Base-by-base conservation (phyloP, 2,329 filamentous ascomycete species). In the Aureobasidium sp. region DNA sequence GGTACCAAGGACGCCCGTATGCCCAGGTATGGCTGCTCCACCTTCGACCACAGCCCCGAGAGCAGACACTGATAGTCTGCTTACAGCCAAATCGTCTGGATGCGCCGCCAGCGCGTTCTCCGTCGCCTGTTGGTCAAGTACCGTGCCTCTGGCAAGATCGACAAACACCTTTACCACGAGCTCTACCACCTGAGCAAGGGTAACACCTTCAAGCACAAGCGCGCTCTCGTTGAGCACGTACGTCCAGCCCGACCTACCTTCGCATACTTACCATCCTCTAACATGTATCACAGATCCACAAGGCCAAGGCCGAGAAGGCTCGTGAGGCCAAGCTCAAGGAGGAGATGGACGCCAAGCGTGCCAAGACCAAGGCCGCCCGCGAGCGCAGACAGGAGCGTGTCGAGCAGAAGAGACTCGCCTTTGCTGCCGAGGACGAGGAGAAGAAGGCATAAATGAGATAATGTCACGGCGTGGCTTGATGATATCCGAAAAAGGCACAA, bases 121-220 rank as follows among this genome's bases (percentile, higher is more conserved):
- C 93, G 94, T 79, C 94, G 94, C 79, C 90, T 99, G 67, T 86
- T 99, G 73, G 94, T 97, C 85, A 97, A 97, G 87, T 99, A 99
- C 87, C 94, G 94, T 82, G 93, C 93, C 81, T 90, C 89, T 76
- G 95, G 95, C 82, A 99, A 99, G 90, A 99, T 99, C 80, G 94
- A 99, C 85, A 99, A 99, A 89, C 94, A 99, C 87, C 92, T 99
- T 67, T 99, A 99, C 88, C 94, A 99, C 87, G 92, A 97, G 85
- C 91, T 99, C 72, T 99, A 99, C 87, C 94, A 97, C 82, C 85
- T 96, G 79, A 94, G 90, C 88, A 99, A 99, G 92, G 95, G 94
- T 95, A 99, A 99, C 89, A 93, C 94, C 80, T 99, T 99, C 90
- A 99, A 99, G 92, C 94, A 99, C 91, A 99, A 97, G 92, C 89